Base-by-base conservation (phyloP, 352 stramenopile genomes). In the Thraustotheca clavata region DNA sequence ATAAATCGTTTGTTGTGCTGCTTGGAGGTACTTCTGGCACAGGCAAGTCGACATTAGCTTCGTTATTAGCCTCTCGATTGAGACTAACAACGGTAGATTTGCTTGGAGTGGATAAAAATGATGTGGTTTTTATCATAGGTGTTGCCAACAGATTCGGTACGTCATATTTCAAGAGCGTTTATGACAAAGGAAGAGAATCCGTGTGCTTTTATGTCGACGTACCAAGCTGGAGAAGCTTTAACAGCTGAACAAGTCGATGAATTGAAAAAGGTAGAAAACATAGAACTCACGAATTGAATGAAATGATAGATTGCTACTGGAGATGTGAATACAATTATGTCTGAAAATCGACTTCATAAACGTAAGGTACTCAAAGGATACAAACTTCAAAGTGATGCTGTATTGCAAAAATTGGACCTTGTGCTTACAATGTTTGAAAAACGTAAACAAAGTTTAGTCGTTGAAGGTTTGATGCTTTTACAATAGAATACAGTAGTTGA, bases 341-440 rank as follows among this genome's bases (percentile, higher is more conserved):
- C 84, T 9, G 62, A 72, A 26, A 83, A 83, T 20, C 77, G 85
- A 4, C 67, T 94, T 24, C 85, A 91, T 65, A 91, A 94, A 54
- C 83, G 84, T 49, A 91, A 88, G 70, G 70, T 87, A 29, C 68
- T 94, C 41, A 79, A 83, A 22, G 85, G 85, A 14, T 94, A 92
- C 71, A 87, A 86, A 54, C 75, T 89, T 62, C 85, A 94, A 72
- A 88, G 78, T 31, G 76, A 89, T 31, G 60, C 87, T 24, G 85
- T 94, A 52, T 71, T 94, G 39, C 83, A 92, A 55, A 91, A 92
- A 34, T 77, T 94, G 6, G 83, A 94, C 49, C 67, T 75, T 4
- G 79, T 94, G 41, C 73, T 94, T 3, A 91, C 78, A 5, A 92
- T 91, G 81, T 94, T 94, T 71, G 81, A 90, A 68, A 70, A 75